A percentile compares a stretch with the other conserved stretches of the same genome.
phyloP scores from a whole-genome alignment of 495 filamentous ascomycete species.

The Talaromyces nanjingensis region DNA sequence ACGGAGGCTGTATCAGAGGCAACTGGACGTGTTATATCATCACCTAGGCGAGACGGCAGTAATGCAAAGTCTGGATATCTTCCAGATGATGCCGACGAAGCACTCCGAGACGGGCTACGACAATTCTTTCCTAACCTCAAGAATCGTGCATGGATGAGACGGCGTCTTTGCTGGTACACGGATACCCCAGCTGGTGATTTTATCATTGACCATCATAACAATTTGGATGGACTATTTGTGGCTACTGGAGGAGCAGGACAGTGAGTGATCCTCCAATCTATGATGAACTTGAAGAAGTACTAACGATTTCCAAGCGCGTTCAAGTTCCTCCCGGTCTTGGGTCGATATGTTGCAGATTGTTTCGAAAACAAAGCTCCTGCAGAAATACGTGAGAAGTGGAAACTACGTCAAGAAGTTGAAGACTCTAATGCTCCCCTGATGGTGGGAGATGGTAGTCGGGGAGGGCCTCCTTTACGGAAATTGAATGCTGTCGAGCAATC shows the following conservation, averaged over 20 bases:
- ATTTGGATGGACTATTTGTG: neutral
- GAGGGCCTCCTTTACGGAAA: constrained; percentile 21
- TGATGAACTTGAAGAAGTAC: neutral
- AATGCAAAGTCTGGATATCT: constrained; percentile 23
- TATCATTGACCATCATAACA: constrained; percentile 16
- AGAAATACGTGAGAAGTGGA: constrained; percentile 54
- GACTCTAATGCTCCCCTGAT: constrained; percentile 12
- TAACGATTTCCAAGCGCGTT: constrained; percentile 41
- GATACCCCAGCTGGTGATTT: constrained; percentile 18
- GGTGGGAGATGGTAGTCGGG: constrained; percentile 28
- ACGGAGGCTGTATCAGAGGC: neutral
- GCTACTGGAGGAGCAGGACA: neutral
- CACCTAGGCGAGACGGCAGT: constrained; percentile 23
- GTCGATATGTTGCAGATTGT: constrained; percentile 59
- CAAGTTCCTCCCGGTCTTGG: constrained; percentile 75
- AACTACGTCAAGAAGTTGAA: constrained; percentile 21
- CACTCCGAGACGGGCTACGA: constrained; percentile 48
- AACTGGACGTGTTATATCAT: constrained; percentile 15
- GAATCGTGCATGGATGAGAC: constrained; percentile 49
- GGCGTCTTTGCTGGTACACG: constrained; percentile 26
- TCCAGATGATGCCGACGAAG: constrained; percentile 52
- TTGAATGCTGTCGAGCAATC: constrained; percentile 20
- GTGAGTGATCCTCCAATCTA: neutral
- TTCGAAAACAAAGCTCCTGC: constrained; percentile 41
- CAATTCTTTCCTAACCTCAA: constrained; percentile 52